phyloP scores from a whole-genome alignment of 768 basidiomycete species.

The Neoboletus brunneissimus region DNA sequence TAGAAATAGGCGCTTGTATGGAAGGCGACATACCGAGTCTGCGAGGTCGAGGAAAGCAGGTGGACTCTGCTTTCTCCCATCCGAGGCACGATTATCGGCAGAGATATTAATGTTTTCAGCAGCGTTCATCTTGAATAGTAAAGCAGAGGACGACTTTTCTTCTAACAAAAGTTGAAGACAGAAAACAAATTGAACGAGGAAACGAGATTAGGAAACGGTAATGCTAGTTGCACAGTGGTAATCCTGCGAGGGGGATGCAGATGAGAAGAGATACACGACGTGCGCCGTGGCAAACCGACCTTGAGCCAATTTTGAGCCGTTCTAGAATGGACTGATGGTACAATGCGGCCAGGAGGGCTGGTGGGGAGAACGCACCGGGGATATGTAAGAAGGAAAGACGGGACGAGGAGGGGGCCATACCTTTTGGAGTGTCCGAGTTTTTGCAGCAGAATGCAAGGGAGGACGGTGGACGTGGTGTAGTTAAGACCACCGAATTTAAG shows the following conservation, averaged over 20 bases:
- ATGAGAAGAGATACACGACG: slow-evolving; percentile 26
- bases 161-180: slow-evolving; percentile 47
- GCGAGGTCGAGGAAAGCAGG: slow-evolving; percentile 93
- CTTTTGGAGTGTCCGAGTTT: slow-evolving; percentile 39
- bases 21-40: slow-evolving; percentile 68
- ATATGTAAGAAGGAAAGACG: slow-evolving; percentile 13
- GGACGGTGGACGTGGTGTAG: slow-evolving; percentile 31
- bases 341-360: slow-evolving; percentile 60
- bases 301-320: slow-evolving; percentile 74
- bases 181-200: slow-evolving; percentile 50
- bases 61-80: slow-evolving; percentile 81
- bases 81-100: slow-evolving; percentile 68
- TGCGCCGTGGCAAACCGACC: slow-evolving; percentile 36
- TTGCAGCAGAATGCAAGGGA: slow-evolving; percentile 31
- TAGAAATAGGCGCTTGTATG: slow-evolving; percentile 7
- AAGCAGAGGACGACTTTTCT: slow-evolving; percentile 48
- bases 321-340: slow-evolving; percentile 80
- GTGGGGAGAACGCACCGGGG: slow-evolving; percentile 19
- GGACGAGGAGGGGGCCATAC: slow-evolving; percentile 36
- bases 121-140: slow-evolving; percentile 62
- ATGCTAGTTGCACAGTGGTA: slow-evolving; percentile 66
- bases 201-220: slow-evolving; percentile 50
- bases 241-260: slow-evolving; percentile 38
- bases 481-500: slow-evolving; percentile 39
- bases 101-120: slow-evolving; percentile 68